phyloP scores from a whole-genome alignment of 2,329 filamentous ascomycete genomes.

The Sordariomycetes sp. region DNA sequence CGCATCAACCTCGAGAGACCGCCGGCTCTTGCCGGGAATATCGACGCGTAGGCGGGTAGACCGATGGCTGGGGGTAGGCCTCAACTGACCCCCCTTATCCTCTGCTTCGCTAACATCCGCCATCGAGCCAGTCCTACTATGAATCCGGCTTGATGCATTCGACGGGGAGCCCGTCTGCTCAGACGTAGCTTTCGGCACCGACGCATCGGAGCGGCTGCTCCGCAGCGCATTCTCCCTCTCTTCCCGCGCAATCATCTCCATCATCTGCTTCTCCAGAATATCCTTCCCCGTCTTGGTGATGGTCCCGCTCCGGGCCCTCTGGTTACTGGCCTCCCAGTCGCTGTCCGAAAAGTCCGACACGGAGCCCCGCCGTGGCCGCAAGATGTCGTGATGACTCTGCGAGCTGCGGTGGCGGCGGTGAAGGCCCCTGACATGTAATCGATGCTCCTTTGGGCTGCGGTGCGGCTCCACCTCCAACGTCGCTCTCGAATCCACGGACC shows the following conservation, averaged over 20 bases:
- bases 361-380: slow-evolving; percentile 33
- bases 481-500: slow-evolving; percentile 7
- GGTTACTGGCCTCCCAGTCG: slow-evolving; percentile 29
- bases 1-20: neutral
- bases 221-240: neutral
- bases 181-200: neutral
- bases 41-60: slow-evolving; percentile 32
- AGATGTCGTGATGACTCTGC: slow-evolving; percentile 35
- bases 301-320: slow-evolving; percentile 28
- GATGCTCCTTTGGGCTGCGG: slow-evolving; percentile 40
- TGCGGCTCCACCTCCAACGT: slow-evolving; percentile 19
- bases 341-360: slow-evolving; percentile 48
- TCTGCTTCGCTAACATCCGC: slow-evolving; percentile 27
- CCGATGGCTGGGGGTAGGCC: slow-evolving; percentile 9
- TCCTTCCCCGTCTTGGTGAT: slow-evolving; percentile 33
- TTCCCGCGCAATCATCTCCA: slow-evolving; percentile 44
- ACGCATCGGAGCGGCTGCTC: neutral
- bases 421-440: slow-evolving; percentile 27
- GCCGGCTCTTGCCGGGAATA: slow-evolving; percentile 19
- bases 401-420: slow-evolving; percentile 40
- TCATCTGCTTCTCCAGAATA: slow-evolving; percentile 47
- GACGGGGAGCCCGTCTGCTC: slow-evolving; percentile 7
- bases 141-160: slow-evolving; percentile 15
- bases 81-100: slow-evolving; percentile 9
- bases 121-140: slow-evolving; percentile 21